These are phyloP conservation scores for Ramularia collo-cygni DNA, from an alignment of 2,329 filamentous ascomycete species.

Conservation along the genomic window DNA sequence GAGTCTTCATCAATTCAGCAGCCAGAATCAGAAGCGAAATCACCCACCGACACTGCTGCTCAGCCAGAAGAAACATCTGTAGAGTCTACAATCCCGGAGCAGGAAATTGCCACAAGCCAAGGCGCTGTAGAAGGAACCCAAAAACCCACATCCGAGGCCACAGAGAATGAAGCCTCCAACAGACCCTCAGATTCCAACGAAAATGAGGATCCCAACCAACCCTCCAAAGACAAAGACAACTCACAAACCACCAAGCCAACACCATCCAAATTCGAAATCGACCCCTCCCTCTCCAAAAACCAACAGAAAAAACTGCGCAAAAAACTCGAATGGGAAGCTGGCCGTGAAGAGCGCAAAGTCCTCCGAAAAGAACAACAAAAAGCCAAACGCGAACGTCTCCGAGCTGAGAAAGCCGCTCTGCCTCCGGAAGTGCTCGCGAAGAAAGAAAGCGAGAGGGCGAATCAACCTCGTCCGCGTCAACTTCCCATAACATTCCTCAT, in stretches of 20 bases:
- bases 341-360: conserved; percentile 52
- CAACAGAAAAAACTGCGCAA: conserved; percentile 73
- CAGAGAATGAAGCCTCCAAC: too few relatives aligned
- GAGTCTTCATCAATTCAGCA: background rate
- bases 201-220: too few relatives aligned
- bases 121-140: too few relatives aligned
- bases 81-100: conserved; percentile 2
- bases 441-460: conserved; percentile 16
- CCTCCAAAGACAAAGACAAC: too few relatives aligned
- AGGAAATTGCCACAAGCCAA: background rate
- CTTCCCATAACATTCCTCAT: conserved; percentile 76
- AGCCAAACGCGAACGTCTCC: conserved; percentile 47
- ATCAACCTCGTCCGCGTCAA: conserved; percentile 39
- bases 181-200: too few relatives aligned
- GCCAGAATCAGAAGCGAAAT: background rate
- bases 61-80: conserved; percentile 1
- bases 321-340: conserved; percentile 68
- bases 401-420: conserved; percentile 23
- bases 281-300: conserved; percentile 66
- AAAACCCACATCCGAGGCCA: too few relatives aligned
- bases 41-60: too few relatives aligned
- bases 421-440: conserved; percentile 4
- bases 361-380: conserved; percentile 51
- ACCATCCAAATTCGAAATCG: conserved; percentile 1
- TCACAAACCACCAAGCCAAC: background rate